Base-by-base conservation (phyloP, 2,329 filamentous ascomycete species). In the Fusarium drepaniforme region DNA sequence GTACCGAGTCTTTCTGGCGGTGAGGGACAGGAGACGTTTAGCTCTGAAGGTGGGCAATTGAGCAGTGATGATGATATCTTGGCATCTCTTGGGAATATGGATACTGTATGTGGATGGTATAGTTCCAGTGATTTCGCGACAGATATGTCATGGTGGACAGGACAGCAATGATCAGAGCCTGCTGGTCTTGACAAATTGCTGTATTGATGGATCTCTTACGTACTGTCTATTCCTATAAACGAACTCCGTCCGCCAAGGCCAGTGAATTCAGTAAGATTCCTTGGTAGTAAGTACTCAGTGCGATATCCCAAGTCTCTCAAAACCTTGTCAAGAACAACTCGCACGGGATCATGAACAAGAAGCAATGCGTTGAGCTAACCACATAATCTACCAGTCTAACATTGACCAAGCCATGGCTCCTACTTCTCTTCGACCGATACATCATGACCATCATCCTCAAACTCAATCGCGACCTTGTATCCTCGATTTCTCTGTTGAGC, bases 91-190 rank as follows among this genome's bases (percentile, higher is more conserved):
- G 71, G 42, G 4, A 53, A 63, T 0, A n/a, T 75, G 12, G 70
- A 76, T 8, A 58, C 33, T 15, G 23, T 62, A 4, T 67, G 53
- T n/a, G 68, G 68, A 21, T 67, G 64, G 64, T 62, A 51, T 53
- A 57, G 58, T 30, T 30, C 63, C 11, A 35, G 37, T 28, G 42
- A 66, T 40, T 11, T 69, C 13, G 23, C 35, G 8, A 28, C 42
- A 25, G 63, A 65, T 18, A 28, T 57, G 12, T 35, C 49, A 12
- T 56, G 51, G 38, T 65, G 63, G 63, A 28, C 46, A 38, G 42
- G 35, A 35, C 21, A 30, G 23, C 37, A 21, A 53, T 51, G 5
- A 53, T 37, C 11, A 23, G 11, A 28, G 21, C 16, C 5, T 3
- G 1, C 7, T 1, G 25, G 16, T 8, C 25, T 21, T n/a, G 5